phyloP scores from a whole-genome alignment of 257 asterid species.

The Anisodus acutangulus region DNA sequence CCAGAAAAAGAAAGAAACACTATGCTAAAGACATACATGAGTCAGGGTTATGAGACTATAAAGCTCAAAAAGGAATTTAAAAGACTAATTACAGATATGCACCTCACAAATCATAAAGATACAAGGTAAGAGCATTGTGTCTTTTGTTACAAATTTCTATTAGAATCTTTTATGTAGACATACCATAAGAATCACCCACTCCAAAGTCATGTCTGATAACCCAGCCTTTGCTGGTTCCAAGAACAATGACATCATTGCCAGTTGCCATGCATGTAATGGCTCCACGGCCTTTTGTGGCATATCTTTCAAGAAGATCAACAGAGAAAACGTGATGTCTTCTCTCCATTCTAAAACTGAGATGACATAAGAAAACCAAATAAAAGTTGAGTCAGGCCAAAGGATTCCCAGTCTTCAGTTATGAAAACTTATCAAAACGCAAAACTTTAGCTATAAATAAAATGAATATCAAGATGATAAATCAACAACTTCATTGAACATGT shows the following conservation, averaged over 20 bases:
- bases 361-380: not conserved
- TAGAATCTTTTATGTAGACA: not conserved
- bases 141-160: not conserved
- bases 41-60: not conserved
- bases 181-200: conserved; percentile 83
- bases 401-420: not conserved
- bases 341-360: conserved; percentile 52
- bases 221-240: conserved; percentile 97
- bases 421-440: not conserved
- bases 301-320: conserved; percentile 87
- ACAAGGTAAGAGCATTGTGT: not conserved
- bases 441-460: not conserved
- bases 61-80: not conserved
- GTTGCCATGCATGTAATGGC: conserved; percentile 93
- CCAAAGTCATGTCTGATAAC: conserved; percentile 95
- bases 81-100: conserved; percentile 10
- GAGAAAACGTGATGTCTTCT: conserved; percentile 76
- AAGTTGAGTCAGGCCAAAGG: conserved; percentile 19
- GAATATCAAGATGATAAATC: conserved; percentile 5
- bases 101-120: not conserved
- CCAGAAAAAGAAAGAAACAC: not conserved
- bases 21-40: not conserved
- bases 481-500: not conserved
- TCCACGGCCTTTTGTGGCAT: conserved; percentile 92
- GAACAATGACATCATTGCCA: conserved; percentile 84